Base-by-base conservation (phyloP, 2,329 filamentous ascomycete genomes). In the Geosmithia putterillii region DNA sequence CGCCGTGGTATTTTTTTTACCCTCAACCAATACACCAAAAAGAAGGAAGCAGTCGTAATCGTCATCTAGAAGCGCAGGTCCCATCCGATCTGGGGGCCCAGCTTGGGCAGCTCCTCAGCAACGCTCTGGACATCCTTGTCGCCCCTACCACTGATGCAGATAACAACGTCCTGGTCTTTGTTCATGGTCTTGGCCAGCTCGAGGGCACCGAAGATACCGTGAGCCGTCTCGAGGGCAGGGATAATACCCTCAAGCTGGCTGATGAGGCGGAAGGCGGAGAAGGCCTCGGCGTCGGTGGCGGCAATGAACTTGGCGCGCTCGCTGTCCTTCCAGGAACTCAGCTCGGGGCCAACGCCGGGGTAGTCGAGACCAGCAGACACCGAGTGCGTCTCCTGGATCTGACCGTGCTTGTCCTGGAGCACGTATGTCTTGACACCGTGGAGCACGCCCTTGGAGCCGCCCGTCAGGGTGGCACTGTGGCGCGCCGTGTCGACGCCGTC, bases 71-170 rank as follows among this genome's bases (percentile, higher is more conserved):
- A 82, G 28, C 78, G 69, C 53, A 82, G 57, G 52, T 82, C 77
- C 78, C 78, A 82, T 45, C 75, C 87, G 63, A 98, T 96, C 70
- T 83, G 72, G 7, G 92, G 92, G 0, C 92, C 90, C 48, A 98
- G 63, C 52, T 74, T 84, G 17, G 90, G 90, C 57, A 98, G 66
- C 66, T 94, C 87, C 57, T 98, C 92, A 1, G 92, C 92, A 42
- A 98, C 90, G 56, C 86, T 94, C 76, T 98, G 89, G 46, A 98
- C 92, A 58, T 98, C 92, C 78, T 98, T 98, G 65, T 98, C 92
- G 49, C 92, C 92, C 53, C 92, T 74, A 8, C 92, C 92, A 57
- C 85, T 94, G 34, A 98, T 63, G 65, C 90, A 96, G 49, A 98
- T 89, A 46, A 98, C 90, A 22, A 98, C 68, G 57, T 96, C 88